Conservation (phyloP, 2,329 filamentous ascomycete genomes). For the Chalaropsis ovoidea region DNA sequence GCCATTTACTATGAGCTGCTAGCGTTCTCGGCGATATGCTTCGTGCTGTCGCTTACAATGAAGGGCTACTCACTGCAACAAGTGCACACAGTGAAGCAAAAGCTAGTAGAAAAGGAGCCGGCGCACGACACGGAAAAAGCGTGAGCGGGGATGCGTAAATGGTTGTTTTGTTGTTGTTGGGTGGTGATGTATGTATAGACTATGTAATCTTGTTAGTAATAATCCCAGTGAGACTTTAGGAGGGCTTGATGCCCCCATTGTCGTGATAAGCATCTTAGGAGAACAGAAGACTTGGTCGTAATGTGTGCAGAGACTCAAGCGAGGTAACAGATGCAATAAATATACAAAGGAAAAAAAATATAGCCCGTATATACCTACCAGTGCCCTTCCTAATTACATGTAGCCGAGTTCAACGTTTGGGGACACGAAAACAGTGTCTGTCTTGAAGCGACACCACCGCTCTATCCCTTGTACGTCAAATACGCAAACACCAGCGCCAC, state of each 20-base stretch:
- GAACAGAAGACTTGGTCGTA: conserved; percentile 37
- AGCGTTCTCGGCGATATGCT: conserved; percentile 29
- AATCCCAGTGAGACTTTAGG: neutral
- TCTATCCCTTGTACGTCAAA: conserved; percentile 52
- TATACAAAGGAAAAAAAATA: conserved; percentile 3
- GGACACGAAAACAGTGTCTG: no score
- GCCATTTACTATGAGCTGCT: conserved; percentile 33
- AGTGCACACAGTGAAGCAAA: conserved; percentile 30
- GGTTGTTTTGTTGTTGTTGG: conserved; percentile 40
- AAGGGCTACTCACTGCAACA: conserved; percentile 31
- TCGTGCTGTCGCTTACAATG: conserved; percentile 32
- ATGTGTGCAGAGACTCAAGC: conserved; percentile 33
- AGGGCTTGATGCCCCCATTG: neutral
- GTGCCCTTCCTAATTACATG: neutral
- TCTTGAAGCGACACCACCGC: neutral
- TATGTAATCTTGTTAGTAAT: conserved; percentile 39
- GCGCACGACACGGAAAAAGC: conserved; percentile 9
- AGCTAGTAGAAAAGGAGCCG: conserved; percentile 15
- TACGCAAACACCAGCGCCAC: conserved; percentile 56
- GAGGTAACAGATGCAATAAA: conserved; percentile 8
- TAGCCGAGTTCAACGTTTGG: neutral
- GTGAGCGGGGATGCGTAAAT: neutral
- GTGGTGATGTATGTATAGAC: conserved; percentile 28
- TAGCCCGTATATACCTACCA: neutral
- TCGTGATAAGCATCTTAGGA: neutral